phyloP scores from a whole-genome alignment of 2,329 filamentous ascomycete genomes.

The Neonectria ditissima region DNA sequence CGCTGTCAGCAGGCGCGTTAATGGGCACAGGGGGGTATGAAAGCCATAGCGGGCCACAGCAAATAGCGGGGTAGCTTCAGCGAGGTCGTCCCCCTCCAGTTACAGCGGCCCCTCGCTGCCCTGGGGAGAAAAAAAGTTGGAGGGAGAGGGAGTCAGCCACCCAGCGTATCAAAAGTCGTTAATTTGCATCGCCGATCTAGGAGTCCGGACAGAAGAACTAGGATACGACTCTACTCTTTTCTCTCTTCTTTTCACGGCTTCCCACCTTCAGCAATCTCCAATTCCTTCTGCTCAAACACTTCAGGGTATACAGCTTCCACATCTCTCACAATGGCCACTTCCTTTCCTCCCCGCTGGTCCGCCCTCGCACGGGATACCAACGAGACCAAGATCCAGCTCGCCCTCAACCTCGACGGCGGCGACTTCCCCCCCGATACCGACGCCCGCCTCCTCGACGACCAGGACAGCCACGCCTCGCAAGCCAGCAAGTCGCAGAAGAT shows the following conservation, averaged over 20 bases:
- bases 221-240: constrained; percentile 18
- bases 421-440: constrained; percentile 75
- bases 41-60: constrained; percentile 36
- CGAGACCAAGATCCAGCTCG: constrained; percentile 96
- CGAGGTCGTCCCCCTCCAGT: constrained; percentile 12
- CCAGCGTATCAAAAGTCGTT: constrained; percentile 41
- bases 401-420: constrained; percentile 93
- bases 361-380: constrained; percentile 91
- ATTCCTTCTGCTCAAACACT: constrained; percentile 17
- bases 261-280: constrained; percentile 14
- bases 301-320: background rate
- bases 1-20: constrained; percentile 32
- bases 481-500: constrained; percentile 87
- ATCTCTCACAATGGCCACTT: constrained; percentile 40
- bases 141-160: constrained; percentile 8
- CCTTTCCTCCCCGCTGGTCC: constrained; percentile 70
- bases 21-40: constrained; percentile 32
- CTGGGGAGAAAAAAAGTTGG: constrained; percentile 36
- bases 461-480: constrained; percentile 83
- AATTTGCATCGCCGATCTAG: constrained; percentile 48
- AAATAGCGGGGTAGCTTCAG: constrained; percentile 48
- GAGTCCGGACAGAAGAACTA: constrained; percentile 32
- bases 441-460: constrained; percentile 61
- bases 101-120: constrained; percentile 24
- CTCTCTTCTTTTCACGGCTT: constrained; percentile 2